Evolutionary conservation across 371 early-diverging fungal species (phyloP).

Genomic region (Syncephalastrum contaminatum): DNA sequence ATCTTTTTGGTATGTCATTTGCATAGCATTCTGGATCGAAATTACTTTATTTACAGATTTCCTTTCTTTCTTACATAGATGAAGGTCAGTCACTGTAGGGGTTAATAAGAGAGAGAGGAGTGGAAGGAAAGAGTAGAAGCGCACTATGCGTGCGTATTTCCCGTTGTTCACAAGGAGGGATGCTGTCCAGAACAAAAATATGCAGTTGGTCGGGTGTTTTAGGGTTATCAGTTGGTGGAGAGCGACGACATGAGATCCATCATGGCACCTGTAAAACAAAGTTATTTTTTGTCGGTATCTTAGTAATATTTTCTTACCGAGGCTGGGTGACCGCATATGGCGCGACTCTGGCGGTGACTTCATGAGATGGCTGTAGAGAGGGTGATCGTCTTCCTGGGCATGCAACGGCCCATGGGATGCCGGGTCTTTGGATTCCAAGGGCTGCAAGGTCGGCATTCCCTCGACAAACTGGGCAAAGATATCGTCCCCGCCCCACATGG

Average conservation of each 20-base stretch:
- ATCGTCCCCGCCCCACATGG: slow-evolving; percentile 1
- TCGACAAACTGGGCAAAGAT: slow-evolving; percentile 13
- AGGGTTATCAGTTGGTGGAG: slow-evolving; percentile 7
- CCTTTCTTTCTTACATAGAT: no score
- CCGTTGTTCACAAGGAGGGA: no score
- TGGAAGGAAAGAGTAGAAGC: no score
- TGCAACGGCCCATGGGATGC: neutral
- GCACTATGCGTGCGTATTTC: no score
- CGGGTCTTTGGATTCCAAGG: slow-evolving; percentile 5
- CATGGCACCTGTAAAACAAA: slow-evolving; percentile 19
- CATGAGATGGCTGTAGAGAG: slow-evolving; percentile 28
- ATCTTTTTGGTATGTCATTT: no score
- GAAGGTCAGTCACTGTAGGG: no score
- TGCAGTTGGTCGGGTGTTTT: no score
- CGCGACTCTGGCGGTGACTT: slow-evolving; percentile 21
- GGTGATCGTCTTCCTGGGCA: slow-evolving; percentile 1
- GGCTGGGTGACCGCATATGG: slow-evolving; percentile 20
- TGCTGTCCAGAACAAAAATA: no score
- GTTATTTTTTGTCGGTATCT: neutral
- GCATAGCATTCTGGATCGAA: no score
- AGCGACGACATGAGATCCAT: slow-evolving; percentile 33
- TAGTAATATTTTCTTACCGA: slow-evolving; percentile 14
- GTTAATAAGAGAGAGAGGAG: no score
- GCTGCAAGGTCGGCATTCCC: slow-evolving; percentile 12
- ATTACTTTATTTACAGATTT: no score